Base-by-base conservation (phyloP, 139 green algal species). In the Chlorella sorokiniana region DNA sequence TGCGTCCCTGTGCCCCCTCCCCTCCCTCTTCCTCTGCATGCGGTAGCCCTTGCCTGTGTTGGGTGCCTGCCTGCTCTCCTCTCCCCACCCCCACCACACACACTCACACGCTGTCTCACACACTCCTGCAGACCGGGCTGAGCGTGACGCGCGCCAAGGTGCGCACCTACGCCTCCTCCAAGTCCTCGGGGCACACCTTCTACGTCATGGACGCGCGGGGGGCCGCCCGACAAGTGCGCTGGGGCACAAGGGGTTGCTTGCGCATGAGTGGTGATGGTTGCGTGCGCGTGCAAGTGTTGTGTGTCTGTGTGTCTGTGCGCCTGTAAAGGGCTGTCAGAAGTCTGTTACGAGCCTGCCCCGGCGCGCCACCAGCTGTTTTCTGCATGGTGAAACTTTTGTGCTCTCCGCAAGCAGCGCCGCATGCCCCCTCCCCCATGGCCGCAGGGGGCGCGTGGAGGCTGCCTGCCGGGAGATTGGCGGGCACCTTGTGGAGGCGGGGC, bases 141-240 rank as follows among this genome's bases (percentile, higher is more conserved):
- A 76, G 82, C 38, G 69, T 93, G 68, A 92, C 84, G 11, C 86
- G 90, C 10, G 90, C 90, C 52, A 92, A 92, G 82, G 89, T 89
- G n/a, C 78, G 82, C 11, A 90, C 91, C 38, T 90, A 84, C 71
- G 86, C 86, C 37, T 82, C 81, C 22, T 83, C 72, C 78, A 84
- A 85, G 33, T 79, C 33, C 71, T 81, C 63, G 67, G 87, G 86
- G 11, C 89, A 93, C 83, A 93, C 89, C 37, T 89, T 93, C 38
- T 93, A 92, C 52, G 86, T 93, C 31, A 93, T 91, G 87, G 79
- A 83, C 52, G 80, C 76, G 1, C 23, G 44, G 3, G 83, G 69
- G 44, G 29, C 75, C 82, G 14, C 86, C 86, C 3, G 81, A 88
- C 65, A 85, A 78, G 51, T 75, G 54, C 7, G 35, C 61, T 38